Conservation (phyloP, 2,329 filamentous ascomycete genomes). For the Stachybotrys chartarum region DNA sequence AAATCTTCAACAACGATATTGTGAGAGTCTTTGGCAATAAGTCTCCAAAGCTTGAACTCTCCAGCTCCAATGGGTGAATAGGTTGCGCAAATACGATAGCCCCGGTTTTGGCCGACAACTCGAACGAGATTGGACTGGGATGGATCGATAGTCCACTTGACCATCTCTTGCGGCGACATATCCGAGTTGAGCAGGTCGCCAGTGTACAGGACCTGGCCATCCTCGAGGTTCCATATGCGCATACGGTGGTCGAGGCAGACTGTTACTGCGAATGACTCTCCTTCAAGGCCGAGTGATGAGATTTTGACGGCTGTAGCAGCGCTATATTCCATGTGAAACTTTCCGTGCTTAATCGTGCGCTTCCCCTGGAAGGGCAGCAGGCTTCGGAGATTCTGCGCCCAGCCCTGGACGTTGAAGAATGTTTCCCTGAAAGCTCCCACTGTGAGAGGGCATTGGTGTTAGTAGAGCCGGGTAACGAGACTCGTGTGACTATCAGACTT, state of each 20-base stretch:
- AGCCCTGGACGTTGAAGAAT: constrained; percentile 67
- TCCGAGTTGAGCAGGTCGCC: constrained; percentile 70
- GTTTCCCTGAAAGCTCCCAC: constrained; percentile 57
- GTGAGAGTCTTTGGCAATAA: constrained; percentile 59
- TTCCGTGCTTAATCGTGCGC: constrained; percentile 57
- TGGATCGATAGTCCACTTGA: constrained; percentile 73
- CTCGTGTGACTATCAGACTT: neutral
- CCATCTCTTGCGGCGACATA: constrained; percentile 58
- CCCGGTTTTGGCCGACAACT: constrained; percentile 52
- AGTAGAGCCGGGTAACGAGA: neutral
- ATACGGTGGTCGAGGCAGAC: constrained; percentile 84
- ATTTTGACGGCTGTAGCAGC: constrained; percentile 58
- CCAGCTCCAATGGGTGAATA: constrained; percentile 84
- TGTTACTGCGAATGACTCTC: constrained; percentile 58
- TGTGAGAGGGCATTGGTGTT: neutral
- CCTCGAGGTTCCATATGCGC: constrained; percentile 82
- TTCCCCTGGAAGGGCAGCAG: constrained; percentile 60
- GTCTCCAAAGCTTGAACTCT: constrained; percentile 89
- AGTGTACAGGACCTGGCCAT: constrained; percentile 67
- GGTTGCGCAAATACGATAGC: constrained; percentile 58
- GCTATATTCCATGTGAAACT: constrained; percentile 58
- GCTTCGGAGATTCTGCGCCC: constrained; percentile 59
- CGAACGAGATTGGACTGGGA: constrained; percentile 70
- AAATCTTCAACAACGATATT: constrained; percentile 62
- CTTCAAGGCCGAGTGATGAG: constrained; percentile 41